Conservation (phyloP, 140 eudicot genomes). For the Oenanthe javanica region DNA sequence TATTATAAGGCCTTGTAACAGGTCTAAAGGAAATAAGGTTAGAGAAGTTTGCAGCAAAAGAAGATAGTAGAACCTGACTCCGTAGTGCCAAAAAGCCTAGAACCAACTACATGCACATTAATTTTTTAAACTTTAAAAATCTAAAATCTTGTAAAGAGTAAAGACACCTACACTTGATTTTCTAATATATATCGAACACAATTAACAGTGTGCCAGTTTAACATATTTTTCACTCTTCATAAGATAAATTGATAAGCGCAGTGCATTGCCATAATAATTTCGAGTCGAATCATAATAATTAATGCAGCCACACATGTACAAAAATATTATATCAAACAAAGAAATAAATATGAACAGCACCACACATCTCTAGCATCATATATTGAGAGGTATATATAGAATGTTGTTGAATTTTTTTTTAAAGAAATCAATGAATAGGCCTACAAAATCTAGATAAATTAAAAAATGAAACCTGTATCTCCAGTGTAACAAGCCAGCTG, state of each 20-base stretch:
- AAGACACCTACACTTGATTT: not conserved
- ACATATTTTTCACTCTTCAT: not conserved
- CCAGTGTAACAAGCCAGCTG: constrained; percentile 77
- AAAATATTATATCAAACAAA: not conserved
- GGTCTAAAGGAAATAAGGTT: not conserved
- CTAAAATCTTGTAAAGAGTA: not conserved
- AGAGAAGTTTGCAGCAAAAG: not conserved
- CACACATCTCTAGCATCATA: not conserved
- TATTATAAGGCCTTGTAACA: not conserved
- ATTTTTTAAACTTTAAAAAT: not conserved
- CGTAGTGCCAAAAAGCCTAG: not conserved
- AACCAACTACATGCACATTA: not conserved
- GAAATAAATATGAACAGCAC: not conserved
- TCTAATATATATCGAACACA: not conserved
- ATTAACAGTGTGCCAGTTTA: not conserved
- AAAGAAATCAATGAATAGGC: not conserved
- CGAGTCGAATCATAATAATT: not conserved
- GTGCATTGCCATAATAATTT: not conserved
- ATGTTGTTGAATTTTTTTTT: not conserved
- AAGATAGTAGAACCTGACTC: not conserved
- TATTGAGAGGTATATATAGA: not conserved
- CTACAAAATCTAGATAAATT: not conserved
- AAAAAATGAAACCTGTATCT: constrained; percentile 55
- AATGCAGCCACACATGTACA: not conserved
- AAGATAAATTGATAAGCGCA: not conserved